Percentiles rank a stretch among this genome's conserved stretches.
phyloP scores from a whole-genome alignment of 2,329 filamentous ascomycete genomes.

The Aureobasidium sp. region DNA sequence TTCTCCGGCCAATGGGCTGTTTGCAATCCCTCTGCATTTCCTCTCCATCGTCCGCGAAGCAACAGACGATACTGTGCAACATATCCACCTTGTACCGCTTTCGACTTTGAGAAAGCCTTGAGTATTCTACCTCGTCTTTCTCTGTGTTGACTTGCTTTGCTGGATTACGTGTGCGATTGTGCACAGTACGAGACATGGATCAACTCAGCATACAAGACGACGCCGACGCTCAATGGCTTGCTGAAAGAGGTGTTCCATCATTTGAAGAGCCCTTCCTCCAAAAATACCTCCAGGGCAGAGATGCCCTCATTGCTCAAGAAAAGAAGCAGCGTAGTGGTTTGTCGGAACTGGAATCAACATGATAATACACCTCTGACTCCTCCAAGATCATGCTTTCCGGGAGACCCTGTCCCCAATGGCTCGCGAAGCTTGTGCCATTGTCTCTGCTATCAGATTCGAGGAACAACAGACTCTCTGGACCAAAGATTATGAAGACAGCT shows the following conservation, averaged over 20 bases:
- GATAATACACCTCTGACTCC: not conserved
- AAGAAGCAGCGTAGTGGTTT: slow-evolving; percentile 73
- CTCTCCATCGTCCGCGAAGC: not conserved
- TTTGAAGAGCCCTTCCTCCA: slow-evolving; percentile 67
- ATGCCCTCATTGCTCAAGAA: slow-evolving; percentile 72
- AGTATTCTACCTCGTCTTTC: not conserved
- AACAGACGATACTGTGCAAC: not conserved
- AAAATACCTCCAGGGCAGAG: slow-evolving; percentile 70
- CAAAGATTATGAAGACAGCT: slow-evolving; percentile 60
- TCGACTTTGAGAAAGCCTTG: too few relatives aligned
- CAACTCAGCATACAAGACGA: slow-evolving; percentile 21
- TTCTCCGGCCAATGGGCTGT: not conserved
- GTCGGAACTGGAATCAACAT: slow-evolving; percentile 26
- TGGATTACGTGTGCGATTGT: not conserved
- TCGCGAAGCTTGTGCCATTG: slow-evolving; percentile 68
- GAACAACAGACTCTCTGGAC: slow-evolving; percentile 76
- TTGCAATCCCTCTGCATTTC: not conserved
- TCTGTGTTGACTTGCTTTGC: not conserved
- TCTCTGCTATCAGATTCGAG: slow-evolving; percentile 68
- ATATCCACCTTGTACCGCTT: not conserved
- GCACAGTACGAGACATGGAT: not conserved
- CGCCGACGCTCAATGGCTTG: slow-evolving; percentile 34
- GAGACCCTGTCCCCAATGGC: slow-evolving; percentile 73
- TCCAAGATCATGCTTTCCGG: slow-evolving; percentile 60
- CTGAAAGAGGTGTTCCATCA: slow-evolving; percentile 35